These are phyloP conservation scores for Drosera capensis DNA, from an alignment of 148 eudicot genomes.

Conservation along the genomic window DNA sequence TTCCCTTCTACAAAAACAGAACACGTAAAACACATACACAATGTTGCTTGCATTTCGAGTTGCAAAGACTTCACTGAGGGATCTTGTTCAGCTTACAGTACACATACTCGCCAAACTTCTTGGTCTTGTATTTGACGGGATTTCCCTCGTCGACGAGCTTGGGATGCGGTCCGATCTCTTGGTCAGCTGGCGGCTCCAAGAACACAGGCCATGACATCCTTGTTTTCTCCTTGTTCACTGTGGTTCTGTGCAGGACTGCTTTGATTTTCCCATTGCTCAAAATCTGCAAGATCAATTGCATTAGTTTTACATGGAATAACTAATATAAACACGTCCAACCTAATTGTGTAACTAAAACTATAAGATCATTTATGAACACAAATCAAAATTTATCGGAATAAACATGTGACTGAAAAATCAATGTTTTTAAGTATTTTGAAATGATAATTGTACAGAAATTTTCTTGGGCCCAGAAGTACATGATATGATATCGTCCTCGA, in stretches of 20 bases:
- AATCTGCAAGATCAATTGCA: not conserved
- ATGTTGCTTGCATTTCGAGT: too few species aligned
- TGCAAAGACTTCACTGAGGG: conserved; percentile 25
- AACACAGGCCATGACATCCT: conserved; percentile 94
- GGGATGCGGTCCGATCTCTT: conserved; percentile 35
- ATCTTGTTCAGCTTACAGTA: conserved; percentile 65
- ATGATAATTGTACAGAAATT: too few species aligned
- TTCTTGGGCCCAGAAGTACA: too few species aligned
- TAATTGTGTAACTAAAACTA: too few species aligned
- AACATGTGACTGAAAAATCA: too few species aligned
- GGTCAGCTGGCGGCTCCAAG: conserved; percentile 55
- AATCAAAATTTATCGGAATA: too few species aligned
- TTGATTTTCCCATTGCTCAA: conserved; percentile 76
- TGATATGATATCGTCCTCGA: too few species aligned
- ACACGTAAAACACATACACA: too few species aligned
- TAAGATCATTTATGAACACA: too few species aligned
- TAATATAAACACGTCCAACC: not conserved
- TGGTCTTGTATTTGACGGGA: conserved; percentile 50
- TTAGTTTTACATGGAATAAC: conserved; percentile 12
- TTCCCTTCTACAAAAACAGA: too few species aligned
- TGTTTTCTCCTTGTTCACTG: conserved; percentile 53
- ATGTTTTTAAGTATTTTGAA: too few species aligned
- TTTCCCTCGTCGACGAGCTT: conserved; percentile 30
- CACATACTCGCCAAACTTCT: conserved; percentile 49
- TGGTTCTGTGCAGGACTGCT: conserved; percentile 52